Base-by-base conservation (phyloP, 179 eudicot genomes). In the Heliamphora pulchella region DNA sequence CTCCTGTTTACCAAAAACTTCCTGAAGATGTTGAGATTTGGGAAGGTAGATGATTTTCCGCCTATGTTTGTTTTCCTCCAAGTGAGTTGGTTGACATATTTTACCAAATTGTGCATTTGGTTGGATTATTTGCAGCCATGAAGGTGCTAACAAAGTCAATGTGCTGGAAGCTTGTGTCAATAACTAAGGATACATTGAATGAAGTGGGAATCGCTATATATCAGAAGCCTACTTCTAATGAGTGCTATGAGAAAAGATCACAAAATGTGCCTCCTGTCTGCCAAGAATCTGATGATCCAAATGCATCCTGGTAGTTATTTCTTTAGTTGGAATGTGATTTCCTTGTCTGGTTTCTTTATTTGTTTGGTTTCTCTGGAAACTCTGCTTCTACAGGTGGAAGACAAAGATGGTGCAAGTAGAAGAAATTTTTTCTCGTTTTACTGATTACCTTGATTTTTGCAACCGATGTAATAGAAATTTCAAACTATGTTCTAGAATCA, bases 211-310 rank as follows among this genome's bases (percentile, higher is more conserved):
- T 85, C 58, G 94, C 94, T 81, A 81, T 90, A 84, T 93, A 79
- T 80, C 84, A 87, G 76, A 93, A 93, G 82, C 97, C 97, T 20
- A 68, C 86, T 18, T 75, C 92, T 31, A 93, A 93, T 77, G 90
- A 91, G 17, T 93, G 97, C 84, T 93, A 93, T 85, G 89, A 90
- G 83, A 86, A 89, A 81, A 90, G 97, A 81, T 65, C 88, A 43
- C 74, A 87, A 77, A 87, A 84, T 71, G 88, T 86, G 63, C 96
- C 96, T 41, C 91, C 94, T 50, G 11, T 90, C 82, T 93, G 97
- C 83, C 68, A 86, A 79, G 81, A 85, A 77, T 88, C 91, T 64
- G 96, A 93, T 83, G 94, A 90, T 78, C 93, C 91, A 41, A 87
- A 90, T 86, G 85, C 80, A 61, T 59, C 74, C 63, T 83, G 79